phyloP scores from a whole-genome alignment of 1,284 basidiomycete genomes.

The Melampsora occidentalis region DNA sequence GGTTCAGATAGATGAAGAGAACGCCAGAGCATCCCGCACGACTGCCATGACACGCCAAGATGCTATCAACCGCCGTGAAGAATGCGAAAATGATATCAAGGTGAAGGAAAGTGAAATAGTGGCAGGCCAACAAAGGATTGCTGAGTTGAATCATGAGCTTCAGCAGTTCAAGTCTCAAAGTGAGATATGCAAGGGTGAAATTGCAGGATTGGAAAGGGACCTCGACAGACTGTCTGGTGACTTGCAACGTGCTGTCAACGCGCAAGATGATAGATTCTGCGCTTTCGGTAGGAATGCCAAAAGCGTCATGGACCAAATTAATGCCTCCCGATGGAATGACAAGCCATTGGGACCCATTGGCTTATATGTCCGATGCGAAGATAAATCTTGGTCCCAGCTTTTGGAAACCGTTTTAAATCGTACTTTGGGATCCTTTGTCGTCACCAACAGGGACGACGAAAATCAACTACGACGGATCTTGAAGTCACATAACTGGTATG shows the following conservation, averaged over 20 bases:
- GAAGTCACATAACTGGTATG: conserved; percentile 12
- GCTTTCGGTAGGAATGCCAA: not conserved
- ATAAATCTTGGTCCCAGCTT: conserved; percentile 61
- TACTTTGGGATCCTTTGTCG: conserved; percentile 70
- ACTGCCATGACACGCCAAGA: conserved; percentile 29
- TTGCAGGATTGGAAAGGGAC: conserved; percentile 59
- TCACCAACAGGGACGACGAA: conserved; percentile 71
- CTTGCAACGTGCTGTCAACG: not conserved
- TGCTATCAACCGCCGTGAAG: conserved; percentile 6
- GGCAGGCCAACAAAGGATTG: not conserved
- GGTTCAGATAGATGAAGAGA: conserved; percentile 20
- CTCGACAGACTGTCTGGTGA: conserved; percentile 44
- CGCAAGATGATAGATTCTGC: not conserved
- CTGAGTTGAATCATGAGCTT: not conserved
- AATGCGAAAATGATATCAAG: not conserved
- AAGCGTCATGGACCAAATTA: not conserved
- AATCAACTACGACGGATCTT: conserved; percentile 65
- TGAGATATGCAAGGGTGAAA: conserved; percentile 6
- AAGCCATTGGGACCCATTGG: conserved; percentile 85
- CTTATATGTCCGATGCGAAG: conserved; percentile 65
- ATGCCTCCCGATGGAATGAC: conserved; percentile 50
- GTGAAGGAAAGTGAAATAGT: not conserved
- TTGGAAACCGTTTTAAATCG: conserved; percentile 66
- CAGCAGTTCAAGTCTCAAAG: not conserved
- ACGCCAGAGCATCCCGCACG: conserved; percentile 22